Percentiles rank a stretch among this genome's conserved stretches.
phyloP scores from a whole-genome alignment of 805 yeast genomes.

The Cyberlindnera bimundalis region DNA sequence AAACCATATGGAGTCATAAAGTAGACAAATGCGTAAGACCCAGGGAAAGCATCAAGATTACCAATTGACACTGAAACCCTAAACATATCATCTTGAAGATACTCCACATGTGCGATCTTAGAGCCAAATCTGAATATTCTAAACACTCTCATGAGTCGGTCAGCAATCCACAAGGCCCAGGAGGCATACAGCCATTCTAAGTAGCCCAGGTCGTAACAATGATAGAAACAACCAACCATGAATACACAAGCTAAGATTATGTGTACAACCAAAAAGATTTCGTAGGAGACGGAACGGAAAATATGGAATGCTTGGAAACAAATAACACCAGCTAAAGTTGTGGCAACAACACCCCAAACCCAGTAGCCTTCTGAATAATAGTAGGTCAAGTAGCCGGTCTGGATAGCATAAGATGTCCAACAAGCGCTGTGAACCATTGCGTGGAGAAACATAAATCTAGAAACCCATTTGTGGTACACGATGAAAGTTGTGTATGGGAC shows the following conservation, averaged over 20 bases:
- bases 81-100: constrained; percentile 41
- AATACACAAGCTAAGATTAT: constrained; percentile 51
- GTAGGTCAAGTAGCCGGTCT: constrained; percentile 4
- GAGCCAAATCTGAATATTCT: constrained; percentile 30
- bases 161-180: constrained; percentile 29
- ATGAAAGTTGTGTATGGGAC: constrained; percentile 62
- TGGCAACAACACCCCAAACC: constrained; percentile 43
- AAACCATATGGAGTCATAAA: constrained; percentile 49
- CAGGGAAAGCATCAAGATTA: constrained; percentile 49
- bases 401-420: constrained; percentile 18
- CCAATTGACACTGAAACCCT: constrained; percentile 43
- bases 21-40: constrained; percentile 54
- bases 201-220: constrained; percentile 51
- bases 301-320: constrained; percentile 46
- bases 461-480: constrained; percentile 62
- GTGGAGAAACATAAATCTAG: constrained; percentile 36
- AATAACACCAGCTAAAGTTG: constrained; percentile 40
- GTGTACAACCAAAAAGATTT: constrained; percentile 56
- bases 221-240: constrained; percentile 55
- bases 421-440: constrained; percentile 22
- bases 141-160: constrained; percentile 44
- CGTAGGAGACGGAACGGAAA: constrained; percentile 55
- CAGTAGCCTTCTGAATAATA: constrained; percentile 13
- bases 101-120: constrained; percentile 21
- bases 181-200: constrained; percentile 47